These are phyloP conservation scores for Mrakia blollopis DNA, from an alignment of 768 basidiomycete species.

Conservation along the genomic window DNA sequence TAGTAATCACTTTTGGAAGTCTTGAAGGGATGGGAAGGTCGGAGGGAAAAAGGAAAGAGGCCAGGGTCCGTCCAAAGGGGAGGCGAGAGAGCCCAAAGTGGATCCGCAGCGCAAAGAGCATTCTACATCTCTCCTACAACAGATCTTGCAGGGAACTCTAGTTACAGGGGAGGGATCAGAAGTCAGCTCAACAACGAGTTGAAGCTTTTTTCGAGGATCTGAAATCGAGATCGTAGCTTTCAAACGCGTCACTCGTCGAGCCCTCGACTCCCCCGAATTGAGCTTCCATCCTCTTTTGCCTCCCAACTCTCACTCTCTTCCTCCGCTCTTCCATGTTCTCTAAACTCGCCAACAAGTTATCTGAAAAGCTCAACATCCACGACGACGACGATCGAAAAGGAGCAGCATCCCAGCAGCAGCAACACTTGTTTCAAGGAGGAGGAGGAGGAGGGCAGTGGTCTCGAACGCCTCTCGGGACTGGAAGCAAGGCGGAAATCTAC, in stretches of 20 bases:
- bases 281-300: no score
- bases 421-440: slow-evolving; percentile 12
- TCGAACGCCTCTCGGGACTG: slow-evolving; percentile 15
- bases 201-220: not conserved
- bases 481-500: slow-evolving; percentile 48
- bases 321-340: not conserved
- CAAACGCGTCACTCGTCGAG: not conserved
- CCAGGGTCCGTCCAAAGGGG: not conserved
- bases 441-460: slow-evolving; percentile 9
- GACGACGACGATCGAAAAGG: not conserved
- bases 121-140: no score
- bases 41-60: not conserved
- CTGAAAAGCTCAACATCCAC: slow-evolving; percentile 35
- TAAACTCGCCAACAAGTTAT: slow-evolving; percentile 39
- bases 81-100: not conserved
- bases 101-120: no score
- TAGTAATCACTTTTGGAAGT: slow-evolving; percentile 17
- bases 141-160: no score
- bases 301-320: not conserved
- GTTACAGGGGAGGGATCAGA: no score
- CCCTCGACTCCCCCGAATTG: not conserved
- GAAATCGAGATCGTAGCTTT: no score
- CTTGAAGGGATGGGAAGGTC: slow-evolving; percentile 5
- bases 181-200: no score
- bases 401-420: not conserved